phyloP scores from a whole-genome alignment of 371 early-diverging fungal genomes.

The Blakeslea trispora region DNA sequence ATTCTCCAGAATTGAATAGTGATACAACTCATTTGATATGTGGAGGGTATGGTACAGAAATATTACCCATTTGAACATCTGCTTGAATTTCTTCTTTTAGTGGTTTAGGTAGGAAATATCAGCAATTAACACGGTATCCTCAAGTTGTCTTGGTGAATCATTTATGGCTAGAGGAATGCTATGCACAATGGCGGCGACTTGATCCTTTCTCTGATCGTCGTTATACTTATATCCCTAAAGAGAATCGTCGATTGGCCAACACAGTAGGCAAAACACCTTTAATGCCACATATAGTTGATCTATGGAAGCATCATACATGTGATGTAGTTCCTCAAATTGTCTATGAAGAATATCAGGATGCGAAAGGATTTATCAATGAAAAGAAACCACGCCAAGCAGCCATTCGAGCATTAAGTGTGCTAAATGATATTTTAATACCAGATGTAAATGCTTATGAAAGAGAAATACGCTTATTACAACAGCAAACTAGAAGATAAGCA shows the following conservation, averaged over 20 bases:
- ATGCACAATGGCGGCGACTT: slow-evolving; percentile 56
- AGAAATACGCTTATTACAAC: slow-evolving; percentile 23
- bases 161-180: slow-evolving; percentile 86
- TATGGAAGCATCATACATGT: slow-evolving; percentile 22
- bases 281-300: slow-evolving; percentile 13
- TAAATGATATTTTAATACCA: slow-evolving; percentile 49
- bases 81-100: background rate
- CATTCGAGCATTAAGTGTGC: slow-evolving; percentile 36
- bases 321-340: slow-evolving; percentile 1
- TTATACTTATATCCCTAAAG: slow-evolving; percentile 56
- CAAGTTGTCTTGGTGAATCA: slow-evolving; percentile 80
- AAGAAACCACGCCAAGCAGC: slow-evolving; percentile 56
- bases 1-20: slow-evolving; percentile 2
- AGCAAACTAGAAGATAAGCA: background rate
- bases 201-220: slow-evolving; percentile 50
- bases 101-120: slow-evolving; percentile 55
- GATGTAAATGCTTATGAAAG: slow-evolving; percentile 57
- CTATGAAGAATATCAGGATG: slow-evolving; percentile 13
- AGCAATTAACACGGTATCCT: slow-evolving; percentile 54
- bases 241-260: slow-evolving; percentile 17
- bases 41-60: slow-evolving; percentile 39
- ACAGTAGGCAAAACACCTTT: slow-evolving; percentile 35
- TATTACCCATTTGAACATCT: background rate
- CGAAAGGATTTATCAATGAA: slow-evolving; percentile 21
- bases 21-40: slow-evolving; percentile 75